Base-by-base conservation (phyloP, 2,329 filamentous ascomycete genomes). In the Huntiella savannae region DNA sequence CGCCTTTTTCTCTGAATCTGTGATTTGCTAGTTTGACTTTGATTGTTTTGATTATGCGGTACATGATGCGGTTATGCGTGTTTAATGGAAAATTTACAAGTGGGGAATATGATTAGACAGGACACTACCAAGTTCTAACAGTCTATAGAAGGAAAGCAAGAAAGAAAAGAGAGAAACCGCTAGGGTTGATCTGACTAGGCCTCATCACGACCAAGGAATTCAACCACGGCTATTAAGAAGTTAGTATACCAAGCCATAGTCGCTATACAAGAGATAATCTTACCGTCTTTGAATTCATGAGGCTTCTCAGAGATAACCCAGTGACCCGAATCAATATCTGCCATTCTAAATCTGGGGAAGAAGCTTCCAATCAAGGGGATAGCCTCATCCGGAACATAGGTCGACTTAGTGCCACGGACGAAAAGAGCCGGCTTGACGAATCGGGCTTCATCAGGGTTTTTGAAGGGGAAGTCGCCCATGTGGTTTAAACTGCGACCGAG, bases 281-380 rank as follows among this genome's bases (percentile, higher is more conserved):
- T 58, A 85, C 82, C 78, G 68, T 72, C 65, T 57, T 78, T 74
- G 53, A 93, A 93, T 7, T 69, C 77, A 56, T 85, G 76, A 0
- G 85, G 84, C 54, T 85, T 79, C 65, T 93, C 85, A n/a, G 82
- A 84, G 51, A 88, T 86, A 4, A 93, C 66, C 85, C 85, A 93
- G 60, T 93, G 85, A 0, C 85, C 85, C 6, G 78, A 72, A 34
- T 91, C 78, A 32, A 93, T 64, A 61, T 88, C 80, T 42, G 68
- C 73, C 28, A 91, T 56, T 57, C 74, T 64, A 56, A 91, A 93
- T 17, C 68, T 67, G 8, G 85, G 85, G 57, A 93, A 93, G 62
- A 92, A 91, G 52, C 75, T 70, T 3, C 83, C 82, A 54, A 91
- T 79, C 13, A 80, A 63, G n/a, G 83, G 82, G 41, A 92, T 62